Conservation (phyloP, 768 basidiomycete species). For the Flagelloscypha sp. region DNA sequence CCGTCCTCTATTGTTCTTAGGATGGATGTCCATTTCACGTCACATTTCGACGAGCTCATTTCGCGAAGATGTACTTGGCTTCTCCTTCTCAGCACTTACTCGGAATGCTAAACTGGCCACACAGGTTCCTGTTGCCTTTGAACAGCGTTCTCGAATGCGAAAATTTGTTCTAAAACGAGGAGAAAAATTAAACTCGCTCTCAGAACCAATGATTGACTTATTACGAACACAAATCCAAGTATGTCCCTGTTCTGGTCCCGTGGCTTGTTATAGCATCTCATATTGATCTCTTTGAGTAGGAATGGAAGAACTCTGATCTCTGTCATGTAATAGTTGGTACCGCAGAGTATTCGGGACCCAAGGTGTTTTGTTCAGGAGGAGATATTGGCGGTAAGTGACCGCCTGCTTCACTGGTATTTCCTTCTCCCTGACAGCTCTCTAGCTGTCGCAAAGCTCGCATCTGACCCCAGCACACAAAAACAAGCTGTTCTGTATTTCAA, state of each 20-base stretch:
- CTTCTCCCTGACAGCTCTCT: constrained; percentile 6
- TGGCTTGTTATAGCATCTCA: constrained; percentile 9
- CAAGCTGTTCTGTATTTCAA: constrained; percentile 84
- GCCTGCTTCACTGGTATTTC: constrained; percentile 2
- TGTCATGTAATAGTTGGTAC: constrained; percentile 66
- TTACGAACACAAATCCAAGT: constrained; percentile 75
- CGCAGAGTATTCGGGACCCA: constrained; percentile 56
- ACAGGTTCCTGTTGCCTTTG: constrained; percentile 55
- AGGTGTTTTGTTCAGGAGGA: constrained; percentile 91
- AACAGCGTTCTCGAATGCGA: constrained; percentile 54
- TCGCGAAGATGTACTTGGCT: too few relatives aligned
- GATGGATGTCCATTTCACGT: too few relatives aligned
- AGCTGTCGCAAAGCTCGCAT: constrained; percentile 53
- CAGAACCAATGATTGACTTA: constrained; percentile 65
- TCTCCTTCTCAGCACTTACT: too few relatives aligned
- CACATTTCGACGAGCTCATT: too few relatives aligned
- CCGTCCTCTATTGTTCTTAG: too few relatives aligned
- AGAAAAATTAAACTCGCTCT: constrained; percentile 73
- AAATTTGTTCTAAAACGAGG: constrained; percentile 77
- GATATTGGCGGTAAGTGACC: constrained; percentile 74
- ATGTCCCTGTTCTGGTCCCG: constrained; percentile 13
- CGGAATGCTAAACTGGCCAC: constrained; percentile 11
- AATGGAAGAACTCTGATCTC: constrained; percentile 67
- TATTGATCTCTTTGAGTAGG: constrained; percentile 30
- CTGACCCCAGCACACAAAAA: constrained; percentile 40